Evolutionary conservation across 257 asterid genomes (phyloP).

Genomic region (Petunia axillaris): DNA sequence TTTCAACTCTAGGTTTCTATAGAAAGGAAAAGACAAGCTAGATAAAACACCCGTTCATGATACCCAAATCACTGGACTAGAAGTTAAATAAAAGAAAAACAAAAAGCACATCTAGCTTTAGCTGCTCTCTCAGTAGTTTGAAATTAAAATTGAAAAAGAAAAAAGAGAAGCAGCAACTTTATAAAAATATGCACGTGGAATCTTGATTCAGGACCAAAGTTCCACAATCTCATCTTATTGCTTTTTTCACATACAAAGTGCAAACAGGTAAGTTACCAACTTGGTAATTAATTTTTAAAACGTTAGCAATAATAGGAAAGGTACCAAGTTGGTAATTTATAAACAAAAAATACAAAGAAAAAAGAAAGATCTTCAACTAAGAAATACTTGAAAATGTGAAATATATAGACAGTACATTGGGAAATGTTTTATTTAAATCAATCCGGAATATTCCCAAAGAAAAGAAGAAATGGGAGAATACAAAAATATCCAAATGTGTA

Average conservation of each 20-base stretch:
- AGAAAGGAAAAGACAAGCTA: background rate
- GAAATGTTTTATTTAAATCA: background rate
- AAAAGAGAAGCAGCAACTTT: background rate
- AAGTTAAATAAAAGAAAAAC: too few relatives aligned
- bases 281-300: background rate
- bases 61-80: background rate
- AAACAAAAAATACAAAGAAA: background rate
- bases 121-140: background rate
- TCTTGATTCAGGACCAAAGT: background rate
- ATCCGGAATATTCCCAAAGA: background rate
- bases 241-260: background rate
- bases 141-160: background rate
- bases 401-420: background rate
- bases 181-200: slow-evolving; percentile 1
- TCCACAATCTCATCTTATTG: background rate
- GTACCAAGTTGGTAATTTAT: slow-evolving; percentile 6
- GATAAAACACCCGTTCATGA: background rate
- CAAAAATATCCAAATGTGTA: background rate
- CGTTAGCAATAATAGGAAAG: background rate
- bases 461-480: background rate
- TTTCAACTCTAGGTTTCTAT: background rate
- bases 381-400: background rate
- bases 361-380: background rate
- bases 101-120: background rate
- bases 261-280: background rate